Percentiles rank a stretch among this genome's conserved stretches.
These are phyloP conservation scores for Aspergillus cejpii DNA, from an alignment of 2,329 filamentous ascomycete genomes.

Conservation along the genomic window DNA sequence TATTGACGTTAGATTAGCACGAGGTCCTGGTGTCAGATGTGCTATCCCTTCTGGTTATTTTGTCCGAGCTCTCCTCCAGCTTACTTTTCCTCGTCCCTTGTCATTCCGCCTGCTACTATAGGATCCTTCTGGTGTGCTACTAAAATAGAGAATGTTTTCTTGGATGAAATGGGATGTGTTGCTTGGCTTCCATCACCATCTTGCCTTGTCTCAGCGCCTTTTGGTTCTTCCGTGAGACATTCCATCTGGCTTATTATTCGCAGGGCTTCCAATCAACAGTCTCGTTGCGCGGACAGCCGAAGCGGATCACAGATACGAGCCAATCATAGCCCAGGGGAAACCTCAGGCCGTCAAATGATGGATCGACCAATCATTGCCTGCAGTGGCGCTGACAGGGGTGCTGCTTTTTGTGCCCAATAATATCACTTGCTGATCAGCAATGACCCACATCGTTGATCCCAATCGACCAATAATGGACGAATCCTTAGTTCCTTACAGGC, in stretches of 20 bases:
- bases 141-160: constrained; percentile 16
- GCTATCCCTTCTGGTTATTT: constrained; percentile 4
- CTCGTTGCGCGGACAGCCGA: constrained; percentile 1
- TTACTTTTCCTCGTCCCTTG: constrained; percentile 8
- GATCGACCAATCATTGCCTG: constrained; percentile 10
- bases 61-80: constrained; percentile 5
- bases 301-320: constrained; percentile 5
- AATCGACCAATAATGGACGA: constrained; percentile 17
- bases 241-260: background rate
- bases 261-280: constrained; percentile 1
- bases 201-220: background rate
- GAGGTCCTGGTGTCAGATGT: constrained; percentile 18
- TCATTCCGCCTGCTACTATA: constrained; percentile 15
- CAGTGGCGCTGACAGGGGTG: constrained; percentile 9
- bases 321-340: constrained; percentile 9
- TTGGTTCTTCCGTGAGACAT: background rate
- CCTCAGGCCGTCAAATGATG: constrained; percentile 1
- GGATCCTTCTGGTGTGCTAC: constrained; percentile 6
- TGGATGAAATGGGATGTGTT: background rate
- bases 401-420: constrained; percentile 11
- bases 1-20: constrained; percentile 15
- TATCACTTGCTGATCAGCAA: background rate
- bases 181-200: background rate
- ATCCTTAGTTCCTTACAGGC: constrained; percentile 18
- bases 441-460: constrained; percentile 9